Evolutionary conservation across 2,329 filamentous ascomycete genomes (phyloP).

Genomic region (Pleoardoris graminearum): DNA sequence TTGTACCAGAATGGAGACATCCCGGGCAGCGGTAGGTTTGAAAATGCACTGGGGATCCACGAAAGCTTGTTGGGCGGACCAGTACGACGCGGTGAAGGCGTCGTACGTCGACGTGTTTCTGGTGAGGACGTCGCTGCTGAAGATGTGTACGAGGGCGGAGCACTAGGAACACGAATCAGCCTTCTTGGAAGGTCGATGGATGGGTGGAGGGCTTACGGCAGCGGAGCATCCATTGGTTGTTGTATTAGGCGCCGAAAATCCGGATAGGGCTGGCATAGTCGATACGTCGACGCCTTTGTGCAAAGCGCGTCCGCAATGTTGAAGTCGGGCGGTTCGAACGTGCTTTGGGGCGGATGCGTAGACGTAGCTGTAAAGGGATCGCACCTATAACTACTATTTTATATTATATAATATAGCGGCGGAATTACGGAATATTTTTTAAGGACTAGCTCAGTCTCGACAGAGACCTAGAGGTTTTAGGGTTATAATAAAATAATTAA

Average conservation of each 20-base stretch:
- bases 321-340: constrained; percentile 21
- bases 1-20: constrained; percentile 25
- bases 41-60: constrained; percentile 34
- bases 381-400: too few relatives aligned
- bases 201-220: constrained; percentile 19
- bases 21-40: constrained; percentile 20
- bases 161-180: constrained; percentile 17
- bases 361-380: neutral
- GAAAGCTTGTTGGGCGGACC: constrained; percentile 31
- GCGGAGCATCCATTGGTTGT: constrained; percentile 14
- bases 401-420: too few relatives aligned
- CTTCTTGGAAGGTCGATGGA: neutral
- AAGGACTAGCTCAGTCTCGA: too few relatives aligned
- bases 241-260: neutral
- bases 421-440: too few relatives aligned
- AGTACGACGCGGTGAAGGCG: constrained; percentile 24
- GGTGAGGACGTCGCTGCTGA: constrained; percentile 18
- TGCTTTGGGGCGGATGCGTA: neutral
- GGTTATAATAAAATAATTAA: too few relatives aligned
- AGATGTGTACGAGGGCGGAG: constrained; percentile 21
- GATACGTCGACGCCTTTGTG: constrained; percentile 22
- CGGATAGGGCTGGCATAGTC: constrained; percentile 16
- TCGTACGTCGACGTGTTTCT: constrained; percentile 20
- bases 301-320: constrained; percentile 26
- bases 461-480: too few relatives aligned